Evolutionary conservation across 192 early-diverging fungal species (phyloP).

Genomic region (Dissophora ornata): DNA sequence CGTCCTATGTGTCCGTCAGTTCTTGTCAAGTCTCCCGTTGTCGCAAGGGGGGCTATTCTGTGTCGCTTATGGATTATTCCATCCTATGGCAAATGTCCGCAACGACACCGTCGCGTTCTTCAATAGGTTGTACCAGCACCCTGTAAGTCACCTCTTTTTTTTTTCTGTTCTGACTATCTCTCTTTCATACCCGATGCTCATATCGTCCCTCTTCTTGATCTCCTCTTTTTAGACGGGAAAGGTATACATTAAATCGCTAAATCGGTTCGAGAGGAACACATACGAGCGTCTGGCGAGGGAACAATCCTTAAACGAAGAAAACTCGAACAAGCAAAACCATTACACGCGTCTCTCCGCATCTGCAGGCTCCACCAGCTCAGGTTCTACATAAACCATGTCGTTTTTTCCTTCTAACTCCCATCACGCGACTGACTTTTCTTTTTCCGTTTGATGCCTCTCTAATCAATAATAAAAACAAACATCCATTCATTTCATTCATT

Average conservation of each 20-base stretch:
- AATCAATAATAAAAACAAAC: too few relatives aligned
- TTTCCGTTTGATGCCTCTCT: too few relatives aligned
- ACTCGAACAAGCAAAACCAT: conserved; percentile 24
- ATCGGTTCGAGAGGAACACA: conserved; percentile 43
- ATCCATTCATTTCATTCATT: too few relatives aligned
- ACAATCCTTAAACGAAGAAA: conserved; percentile 7
- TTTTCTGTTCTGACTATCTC: not conserved
- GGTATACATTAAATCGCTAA: conserved; percentile 39
- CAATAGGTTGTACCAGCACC: conserved; percentile 75
- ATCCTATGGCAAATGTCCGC: conserved; percentile 74
- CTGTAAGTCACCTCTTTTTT: conserved; percentile 44
- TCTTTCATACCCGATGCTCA: not conserved
- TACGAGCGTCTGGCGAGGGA: conserved; percentile 50
- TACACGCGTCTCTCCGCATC: conserved; percentile 20
- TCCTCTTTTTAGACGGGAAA: conserved; percentile 29
- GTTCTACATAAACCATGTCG: not conserved
- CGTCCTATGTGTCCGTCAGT: too few relatives aligned
- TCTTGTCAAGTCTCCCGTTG: conserved; percentile 79
- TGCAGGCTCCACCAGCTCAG: conserved; percentile 18
- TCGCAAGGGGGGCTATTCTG: conserved; percentile 84
- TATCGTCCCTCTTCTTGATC: not conserved
- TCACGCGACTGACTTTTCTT: too few relatives aligned
- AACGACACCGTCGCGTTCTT: conserved; percentile 80
- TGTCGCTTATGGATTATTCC: conserved; percentile 85
- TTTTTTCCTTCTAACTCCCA: too few relatives aligned